Base-by-base conservation (phyloP, 2,329 filamentous ascomycete genomes). In the Sporothrix sp. region DNA sequence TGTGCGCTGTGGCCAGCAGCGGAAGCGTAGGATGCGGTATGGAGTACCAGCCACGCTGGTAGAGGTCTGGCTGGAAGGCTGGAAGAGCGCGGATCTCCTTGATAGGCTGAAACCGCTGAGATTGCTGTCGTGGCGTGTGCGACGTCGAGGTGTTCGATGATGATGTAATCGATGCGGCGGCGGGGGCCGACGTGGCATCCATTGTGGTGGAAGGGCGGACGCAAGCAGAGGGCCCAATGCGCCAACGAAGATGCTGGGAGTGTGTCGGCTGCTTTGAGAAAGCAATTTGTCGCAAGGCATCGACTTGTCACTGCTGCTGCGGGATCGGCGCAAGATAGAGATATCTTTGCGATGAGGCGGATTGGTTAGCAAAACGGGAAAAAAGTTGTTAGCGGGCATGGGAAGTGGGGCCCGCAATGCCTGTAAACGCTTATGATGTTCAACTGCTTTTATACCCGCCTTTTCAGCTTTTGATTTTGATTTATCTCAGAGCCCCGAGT, bases 21-120 rank as follows among this genome's bases (percentile, higher is more conserved):
- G 93, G 91, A 18, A 93, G 82, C 25, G 82, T 84, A 2, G 91
- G 89, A 63, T 98, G 93, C 1, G 90, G 87, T 52, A 82, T 72
- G 18, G 87, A 87, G 56, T 82, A 80, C 93, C 93, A 98, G 60
- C 88, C 84, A 59, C 93, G 87, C 58, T 82, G 74, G 61, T 76
- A 74, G 40, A 84, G 72, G 58, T 79, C 73, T 32, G 74, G 78
- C 46, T 71, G 70, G 61, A 81, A 70, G 36, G 72, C 64, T 3
- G 71, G 64, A 13, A 81, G 69, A 20, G 75, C 68, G 48, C 62
- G 60, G 58, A 80, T 45, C 13, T 46, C 52, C 35, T 36, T 43
- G 39, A 52, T 27, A 7, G 39, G 39, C n/a, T 44, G 45, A 9
- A 20, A 16, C 7, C 20, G 20, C 21, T 37, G 44, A 6, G 23